Evolutionary conservation across 1,284 basidiomycete genomes (phyloP).

Genomic region (Rhodotorula glutinis): DNA sequence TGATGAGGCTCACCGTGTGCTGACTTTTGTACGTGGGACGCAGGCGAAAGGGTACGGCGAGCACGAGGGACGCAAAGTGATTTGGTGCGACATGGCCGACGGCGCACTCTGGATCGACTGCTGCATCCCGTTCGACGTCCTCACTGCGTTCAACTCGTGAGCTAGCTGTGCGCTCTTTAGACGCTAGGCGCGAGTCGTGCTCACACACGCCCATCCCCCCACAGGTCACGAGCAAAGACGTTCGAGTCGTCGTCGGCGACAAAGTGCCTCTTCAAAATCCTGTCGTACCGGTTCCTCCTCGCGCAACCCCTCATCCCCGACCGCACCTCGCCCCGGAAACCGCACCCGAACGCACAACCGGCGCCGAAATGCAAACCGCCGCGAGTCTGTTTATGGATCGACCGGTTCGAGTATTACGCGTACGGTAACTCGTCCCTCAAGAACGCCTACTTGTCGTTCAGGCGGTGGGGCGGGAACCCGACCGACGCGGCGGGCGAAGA

Average conservation of each 20-base stretch:
- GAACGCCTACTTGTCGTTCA: not conserved
- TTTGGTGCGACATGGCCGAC: conserved; percentile 25
- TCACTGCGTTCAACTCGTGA: conserved; percentile 9
- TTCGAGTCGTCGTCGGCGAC: not conserved
- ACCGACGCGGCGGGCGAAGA: not conserved
- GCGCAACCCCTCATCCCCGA: conserved; percentile 1
- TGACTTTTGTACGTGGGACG: not conserved
- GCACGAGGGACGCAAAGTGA: not conserved
- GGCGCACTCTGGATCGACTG: conserved; percentile 14
- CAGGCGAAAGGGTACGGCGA: conserved; percentile 4
- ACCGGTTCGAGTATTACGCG: not conserved
- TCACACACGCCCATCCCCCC: too few relatives aligned
- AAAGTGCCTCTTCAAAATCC: conserved; percentile 9
- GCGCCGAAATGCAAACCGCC: not conserved
- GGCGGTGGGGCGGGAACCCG: not conserved
- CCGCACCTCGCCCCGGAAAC: not conserved
- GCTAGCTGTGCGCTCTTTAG: too few relatives aligned
- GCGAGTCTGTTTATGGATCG: conserved; percentile 13
- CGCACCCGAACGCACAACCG: not conserved
- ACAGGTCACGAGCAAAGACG: not conserved
- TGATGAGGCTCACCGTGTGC: too few relatives aligned
- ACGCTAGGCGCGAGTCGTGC: too few relatives aligned
- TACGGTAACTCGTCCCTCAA: not conserved
- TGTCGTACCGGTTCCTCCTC: conserved; percentile 10
- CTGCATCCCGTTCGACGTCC: not conserved